Base-by-base conservation (phyloP, 78 protist genomes). In the Protostelium mycophagum region DNA sequence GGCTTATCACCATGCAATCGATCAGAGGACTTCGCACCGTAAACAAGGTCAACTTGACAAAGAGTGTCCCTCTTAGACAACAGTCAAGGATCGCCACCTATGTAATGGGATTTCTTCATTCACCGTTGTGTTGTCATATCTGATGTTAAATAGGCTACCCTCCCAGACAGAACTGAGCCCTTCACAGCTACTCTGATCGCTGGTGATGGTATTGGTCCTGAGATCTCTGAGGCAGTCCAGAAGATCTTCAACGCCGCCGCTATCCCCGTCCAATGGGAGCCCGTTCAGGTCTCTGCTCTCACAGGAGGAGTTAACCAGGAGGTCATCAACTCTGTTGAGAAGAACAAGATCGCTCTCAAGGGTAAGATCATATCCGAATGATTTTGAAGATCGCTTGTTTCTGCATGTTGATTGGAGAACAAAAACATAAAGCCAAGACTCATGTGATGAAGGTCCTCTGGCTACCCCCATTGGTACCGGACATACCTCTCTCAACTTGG, bases 391-490 rank as follows among this genome's bases (percentile, higher is more conserved):
- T n/a, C n/a, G n/a, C n/a, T n/a, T n/a, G n/a, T n/a, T n/a, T n/a
- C n/a, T n/a, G n/a, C n/a, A n/a, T n/a, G n/a, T n/a, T n/a, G n/a
- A n/a, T n/a, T n/a, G n/a, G n/a, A n/a, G n/a, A n/a, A 83, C 29
- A n/a, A 28, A n/a, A 83, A 83, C 84, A 29, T 29, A 83, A 83
- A 28, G 84, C 86, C 28, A 63, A 83, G 92, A n/a, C n/a, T n/a
- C n/a, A n/a, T n/a, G n/a, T n/a, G n/a, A n/a, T n/a, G n/a, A 5
- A 51, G 73, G 97, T 35, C 95, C 97, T 38, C 86, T 95, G 31
- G 94, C 63, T 5, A 93, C 95, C n/a, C 97, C 97, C 83, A 95
- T 96, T 83, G 98, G 98, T 37, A 94, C 90, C 83, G 98, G 98
- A 28, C 96, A 95, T 93, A 87, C 83, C 38, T 95, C 97, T 35